Conservation (phyloP, 495 filamentous ascomycete species). For the Penicillium alfredii region DNA sequence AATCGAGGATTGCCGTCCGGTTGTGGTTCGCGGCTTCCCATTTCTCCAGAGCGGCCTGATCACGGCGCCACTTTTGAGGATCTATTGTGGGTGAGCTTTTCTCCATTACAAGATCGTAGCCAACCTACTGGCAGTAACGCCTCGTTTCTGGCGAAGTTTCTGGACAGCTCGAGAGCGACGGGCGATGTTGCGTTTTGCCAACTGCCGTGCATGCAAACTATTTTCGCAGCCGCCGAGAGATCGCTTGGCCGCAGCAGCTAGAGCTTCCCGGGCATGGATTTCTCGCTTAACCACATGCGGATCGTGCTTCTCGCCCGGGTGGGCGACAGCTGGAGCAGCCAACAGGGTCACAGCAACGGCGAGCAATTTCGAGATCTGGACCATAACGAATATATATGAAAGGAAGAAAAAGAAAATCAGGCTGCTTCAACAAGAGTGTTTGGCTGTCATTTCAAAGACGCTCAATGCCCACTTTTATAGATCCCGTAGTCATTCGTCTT, state of each 20-base stretch:
- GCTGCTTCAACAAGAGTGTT: neutral
- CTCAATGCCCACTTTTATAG: conserved; percentile 3
- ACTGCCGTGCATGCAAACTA: conserved; percentile 19
- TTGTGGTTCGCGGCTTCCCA: conserved; percentile 52
- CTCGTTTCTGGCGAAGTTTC: conserved; percentile 44
- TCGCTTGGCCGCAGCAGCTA: conserved; percentile 23
- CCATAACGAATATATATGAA: conserved; percentile 8
- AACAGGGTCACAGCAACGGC: conserved; percentile 21
- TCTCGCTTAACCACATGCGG: conserved; percentile 27
- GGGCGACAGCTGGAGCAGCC: conserved; percentile 22
- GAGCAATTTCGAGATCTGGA: conserved; percentile 23
- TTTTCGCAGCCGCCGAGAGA: conserved; percentile 24
- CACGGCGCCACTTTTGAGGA: conserved; percentile 27
- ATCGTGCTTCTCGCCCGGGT: conserved; percentile 36
- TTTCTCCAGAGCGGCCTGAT: conserved; percentile 31
- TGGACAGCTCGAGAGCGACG: conserved; percentile 34
- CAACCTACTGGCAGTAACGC: conserved; percentile 40
- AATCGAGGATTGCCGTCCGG: conserved; percentile 22
- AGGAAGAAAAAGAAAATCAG: too few relatives aligned
- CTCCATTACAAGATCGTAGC: neutral
- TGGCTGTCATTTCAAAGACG: too few relatives aligned
- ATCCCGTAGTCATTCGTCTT: neutral
- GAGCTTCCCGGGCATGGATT: conserved; percentile 24
- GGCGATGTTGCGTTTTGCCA: conserved; percentile 30
- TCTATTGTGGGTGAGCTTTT: too few relatives aligned